phyloP scores from a whole-genome alignment of 495 filamentous ascomycete genomes.

The Penicillium fimorum region DNA sequence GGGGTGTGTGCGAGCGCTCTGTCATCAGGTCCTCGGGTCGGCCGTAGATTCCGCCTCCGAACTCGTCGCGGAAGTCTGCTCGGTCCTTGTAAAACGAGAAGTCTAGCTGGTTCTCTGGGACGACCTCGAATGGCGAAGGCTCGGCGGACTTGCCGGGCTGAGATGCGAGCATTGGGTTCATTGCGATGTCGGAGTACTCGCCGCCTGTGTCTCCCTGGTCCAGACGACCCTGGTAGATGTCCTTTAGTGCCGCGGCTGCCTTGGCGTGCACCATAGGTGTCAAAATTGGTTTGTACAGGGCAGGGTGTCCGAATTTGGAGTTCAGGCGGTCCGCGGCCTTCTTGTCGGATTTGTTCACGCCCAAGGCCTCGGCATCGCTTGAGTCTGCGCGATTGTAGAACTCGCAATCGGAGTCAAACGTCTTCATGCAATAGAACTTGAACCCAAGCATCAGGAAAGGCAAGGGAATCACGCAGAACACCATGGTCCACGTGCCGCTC shows the following conservation, averaged over 20 bases:
- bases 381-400: conserved; percentile 68
- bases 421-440: conserved; percentile 76
- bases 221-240: conserved; percentile 80
- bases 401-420: conserved; percentile 73
- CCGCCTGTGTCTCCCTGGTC: conserved; percentile 58
- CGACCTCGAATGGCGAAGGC: conserved; percentile 73
- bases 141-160: conserved; percentile 64
- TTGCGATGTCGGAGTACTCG: conserved; percentile 68
- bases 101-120: conserved; percentile 85
- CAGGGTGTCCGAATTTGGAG: conserved; percentile 85
- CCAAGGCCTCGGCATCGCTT: conserved; percentile 56
- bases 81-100: conserved; percentile 90
- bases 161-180: conserved; percentile 78
- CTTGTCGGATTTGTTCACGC: conserved; percentile 44
- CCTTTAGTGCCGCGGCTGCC: conserved; percentile 75
- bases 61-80: conserved; percentile 82
- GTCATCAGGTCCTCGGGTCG: conserved; percentile 61
- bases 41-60: conserved; percentile 77
- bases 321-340: conserved; percentile 69
- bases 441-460: conserved; percentile 79
- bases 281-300: conserved; percentile 81
- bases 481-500: conserved; percentile 53
- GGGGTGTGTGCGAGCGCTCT: conserved; percentile 65
- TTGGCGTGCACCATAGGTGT: conserved; percentile 96
- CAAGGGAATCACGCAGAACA: conserved; percentile 69